A percentile compares a stretch with the other conserved stretches of the same genome.
phyloP scores from a whole-genome alignment of 169 alveolate genomes.

The Cryptosporidium ubiquitum region DNA sequence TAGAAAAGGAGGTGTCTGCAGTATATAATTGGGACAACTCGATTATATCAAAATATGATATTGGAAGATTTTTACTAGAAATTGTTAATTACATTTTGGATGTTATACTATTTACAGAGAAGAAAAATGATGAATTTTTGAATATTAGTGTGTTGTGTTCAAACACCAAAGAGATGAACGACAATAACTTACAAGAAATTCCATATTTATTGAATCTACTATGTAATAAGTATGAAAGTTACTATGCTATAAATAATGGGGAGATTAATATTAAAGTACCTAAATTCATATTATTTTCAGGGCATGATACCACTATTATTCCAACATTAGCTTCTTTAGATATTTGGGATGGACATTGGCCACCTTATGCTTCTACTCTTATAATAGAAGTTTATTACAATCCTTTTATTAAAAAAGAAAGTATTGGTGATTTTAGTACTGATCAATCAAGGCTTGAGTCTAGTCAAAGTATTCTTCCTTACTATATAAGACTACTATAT shows the following conservation, averaged over 20 bases:
- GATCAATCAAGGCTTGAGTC: neutral
- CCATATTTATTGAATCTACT: neutral
- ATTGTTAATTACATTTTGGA: constrained; percentile 26
- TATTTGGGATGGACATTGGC: constrained; percentile 71
- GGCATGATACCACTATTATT: constrained; percentile 67
- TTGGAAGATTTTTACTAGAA: constrained; percentile 26
- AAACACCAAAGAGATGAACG: neutral
- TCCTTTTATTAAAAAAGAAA: neutral
- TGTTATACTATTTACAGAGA: neutral
- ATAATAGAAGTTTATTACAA: constrained; percentile 32
- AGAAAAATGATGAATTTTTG: neutral
- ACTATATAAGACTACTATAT: constrained; percentile 28
- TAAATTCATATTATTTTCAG: constrained; percentile 66
- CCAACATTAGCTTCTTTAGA: constrained; percentile 64
- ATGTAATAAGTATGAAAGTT: constrained; percentile 1
- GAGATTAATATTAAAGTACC: constrained; percentile 3
- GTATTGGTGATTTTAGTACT: neutral
- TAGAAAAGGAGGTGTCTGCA: constrained; percentile 44
- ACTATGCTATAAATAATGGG: neutral
- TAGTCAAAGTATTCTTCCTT: neutral
- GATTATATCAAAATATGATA: neutral
- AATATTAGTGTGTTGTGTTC: neutral
- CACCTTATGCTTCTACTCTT: constrained; percentile 71
- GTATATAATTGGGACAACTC: constrained; percentile 34
- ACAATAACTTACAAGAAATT: neutral